Conservation (phyloP, 164 flowering plant genomes). For the Chimonanthus salicifolius region DNA sequence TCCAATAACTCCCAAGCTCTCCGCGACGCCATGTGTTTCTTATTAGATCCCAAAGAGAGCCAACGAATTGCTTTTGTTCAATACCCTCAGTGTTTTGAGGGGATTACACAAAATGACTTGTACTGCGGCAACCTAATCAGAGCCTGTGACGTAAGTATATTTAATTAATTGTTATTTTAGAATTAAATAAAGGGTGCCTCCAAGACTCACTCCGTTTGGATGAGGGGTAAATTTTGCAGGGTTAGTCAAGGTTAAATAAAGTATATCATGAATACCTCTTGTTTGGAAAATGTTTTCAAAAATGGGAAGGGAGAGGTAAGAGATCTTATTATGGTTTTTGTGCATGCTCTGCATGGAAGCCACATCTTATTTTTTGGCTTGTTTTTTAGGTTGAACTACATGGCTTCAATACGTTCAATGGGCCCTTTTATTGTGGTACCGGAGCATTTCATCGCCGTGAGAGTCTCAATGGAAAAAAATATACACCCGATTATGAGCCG, state of each 20-base stretch:
- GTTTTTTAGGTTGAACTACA: conserved; percentile 16
- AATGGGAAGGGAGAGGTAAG: background rate
- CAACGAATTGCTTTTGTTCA: conserved; percentile 25
- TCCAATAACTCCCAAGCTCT: conserved; percentile 26
- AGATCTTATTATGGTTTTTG: no score
- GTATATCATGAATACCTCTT: no score
- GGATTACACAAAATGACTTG: conserved; percentile 20
- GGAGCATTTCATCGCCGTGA: conserved; percentile 29
- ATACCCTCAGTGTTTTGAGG: conserved; percentile 27
- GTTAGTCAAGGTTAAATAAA: no score
- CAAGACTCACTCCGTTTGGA: no score
- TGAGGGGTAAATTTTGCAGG: no score
- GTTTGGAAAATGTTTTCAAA: no score
- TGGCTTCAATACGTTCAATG: conserved; percentile 24
- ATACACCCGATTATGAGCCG: conserved; percentile 4
- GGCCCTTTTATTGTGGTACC: conserved; percentile 28
- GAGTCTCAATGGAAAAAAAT: conserved; percentile 20
- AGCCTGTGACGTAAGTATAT: conserved; percentile 14
- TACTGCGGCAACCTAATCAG: conserved; percentile 24
- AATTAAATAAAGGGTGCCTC: no score
- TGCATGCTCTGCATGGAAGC: no score
- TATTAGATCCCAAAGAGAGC: conserved; percentile 21
- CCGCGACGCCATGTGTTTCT: conserved; percentile 22
- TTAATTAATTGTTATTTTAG: no score
- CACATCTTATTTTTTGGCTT: background rate